Percentiles rank a stretch among this genome's conserved stretches.
phyloP scores from a whole-genome alignment of 2,329 filamentous ascomycete genomes.

The Aspergillus sp. region DNA sequence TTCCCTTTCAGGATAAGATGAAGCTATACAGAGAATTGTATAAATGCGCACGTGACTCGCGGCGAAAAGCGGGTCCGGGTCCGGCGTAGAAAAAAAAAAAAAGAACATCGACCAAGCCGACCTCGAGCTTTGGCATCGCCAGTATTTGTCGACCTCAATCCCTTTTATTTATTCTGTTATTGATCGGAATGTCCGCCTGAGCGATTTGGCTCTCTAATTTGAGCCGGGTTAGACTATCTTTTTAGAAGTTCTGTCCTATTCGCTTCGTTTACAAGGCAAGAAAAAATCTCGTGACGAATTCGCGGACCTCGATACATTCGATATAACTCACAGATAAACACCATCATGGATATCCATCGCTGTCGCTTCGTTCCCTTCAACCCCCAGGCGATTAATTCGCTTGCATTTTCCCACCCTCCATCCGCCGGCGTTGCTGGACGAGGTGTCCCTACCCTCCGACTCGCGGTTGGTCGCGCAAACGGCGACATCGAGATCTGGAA shows the following conservation, averaged over 20 bases:
- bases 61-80: slow-evolving; percentile 10
- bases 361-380: slow-evolving; percentile 93
- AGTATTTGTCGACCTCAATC: not conserved
- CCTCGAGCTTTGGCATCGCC: slow-evolving; percentile 13
- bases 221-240: slow-evolving; percentile 13
- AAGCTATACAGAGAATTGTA: not conserved
- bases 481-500: slow-evolving; percentile 99
- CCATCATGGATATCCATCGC: slow-evolving; percentile 85
- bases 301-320: slow-evolving; percentile 5
- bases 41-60: not conserved
- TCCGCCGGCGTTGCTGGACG: slow-evolving; percentile 41
- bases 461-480: slow-evolving; percentile 87
- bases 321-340: not conserved
- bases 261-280: slow-evolving; percentile 4
- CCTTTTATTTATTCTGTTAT: not conserved
- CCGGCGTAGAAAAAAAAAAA: slow-evolving; percentile 21
- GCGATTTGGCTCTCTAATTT: slow-evolving; percentile 11
- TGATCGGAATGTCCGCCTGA: slow-evolving; percentile 16
- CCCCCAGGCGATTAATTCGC: slow-evolving; percentile 83
- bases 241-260: slow-evolving; percentile 8
- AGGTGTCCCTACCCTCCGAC: slow-evolving; percentile 57
- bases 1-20: not conserved
- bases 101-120: slow-evolving; percentile 12
- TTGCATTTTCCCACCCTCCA: slow-evolving; percentile 80
- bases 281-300: slow-evolving; percentile 12